A percentile compares a stretch with the other conserved stretches of the same genome.
Evolutionary conservation across 2,329 filamentous ascomycete species (phyloP).

Genomic region (Aureobasidium sp.): DNA sequence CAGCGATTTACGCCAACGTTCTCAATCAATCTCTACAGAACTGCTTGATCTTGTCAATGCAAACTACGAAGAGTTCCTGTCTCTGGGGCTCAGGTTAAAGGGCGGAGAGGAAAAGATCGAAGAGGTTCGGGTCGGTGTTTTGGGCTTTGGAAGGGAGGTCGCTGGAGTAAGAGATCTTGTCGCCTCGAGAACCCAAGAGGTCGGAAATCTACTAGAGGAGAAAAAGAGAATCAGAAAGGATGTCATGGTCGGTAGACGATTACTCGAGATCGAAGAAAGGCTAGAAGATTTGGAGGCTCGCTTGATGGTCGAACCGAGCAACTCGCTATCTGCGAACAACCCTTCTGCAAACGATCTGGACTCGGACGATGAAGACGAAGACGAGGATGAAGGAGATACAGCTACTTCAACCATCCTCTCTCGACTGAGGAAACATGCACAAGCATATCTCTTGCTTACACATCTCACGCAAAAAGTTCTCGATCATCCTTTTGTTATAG

Average conservation of each 20-base stretch:
- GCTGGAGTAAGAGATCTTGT: conserved; percentile 65
- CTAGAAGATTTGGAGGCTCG: conserved; percentile 57
- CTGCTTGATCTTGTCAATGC: conserved; percentile 90
- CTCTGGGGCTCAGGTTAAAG: conserved; percentile 69
- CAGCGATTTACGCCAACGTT: conserved; percentile 73
- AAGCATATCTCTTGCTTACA: conserved; percentile 52
- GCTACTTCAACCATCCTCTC: conserved; percentile 23
- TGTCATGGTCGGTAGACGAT: conserved; percentile 54
- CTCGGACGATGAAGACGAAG: conserved; percentile 30
- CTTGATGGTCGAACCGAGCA: conserved; percentile 45
- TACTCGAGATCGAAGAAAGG: conserved; percentile 62
- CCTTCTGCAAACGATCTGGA: conserved; percentile 23
- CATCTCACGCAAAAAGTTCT: conserved; percentile 44
- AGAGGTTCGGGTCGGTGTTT: conserved; percentile 76
- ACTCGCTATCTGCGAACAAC: background rate
- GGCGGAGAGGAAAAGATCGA: conserved; percentile 90
- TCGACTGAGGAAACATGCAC: conserved; percentile 49
- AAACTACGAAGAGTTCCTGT: conserved; percentile 88
- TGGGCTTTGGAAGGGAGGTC: conserved; percentile 79
- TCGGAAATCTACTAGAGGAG: conserved; percentile 57
- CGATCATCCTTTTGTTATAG: conserved; percentile 56
- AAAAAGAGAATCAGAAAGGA: conserved; percentile 56
- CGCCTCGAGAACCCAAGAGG: conserved; percentile 54
- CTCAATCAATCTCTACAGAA: conserved; percentile 72
- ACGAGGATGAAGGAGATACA: conserved; percentile 29